Percentiles rank a stretch among this genome's conserved stretches.
phyloP scores from a whole-genome alignment of 192 early-diverging fungal species.

The Mortierella hygrophila region DNA sequence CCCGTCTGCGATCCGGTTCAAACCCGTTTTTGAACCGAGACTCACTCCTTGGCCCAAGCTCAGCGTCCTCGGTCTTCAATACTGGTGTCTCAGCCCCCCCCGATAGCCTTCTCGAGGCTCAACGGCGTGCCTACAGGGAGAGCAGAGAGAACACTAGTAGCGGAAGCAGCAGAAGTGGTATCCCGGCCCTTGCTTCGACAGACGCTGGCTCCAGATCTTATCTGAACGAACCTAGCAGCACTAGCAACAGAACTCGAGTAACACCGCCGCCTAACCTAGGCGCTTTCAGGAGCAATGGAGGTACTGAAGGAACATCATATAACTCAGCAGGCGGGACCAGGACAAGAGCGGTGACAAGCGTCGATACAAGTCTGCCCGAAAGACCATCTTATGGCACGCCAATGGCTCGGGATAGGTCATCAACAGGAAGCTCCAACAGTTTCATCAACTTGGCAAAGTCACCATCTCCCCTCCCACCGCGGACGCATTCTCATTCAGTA shows the following conservation, averaged over 20 bases:
- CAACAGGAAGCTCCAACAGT: neutral
- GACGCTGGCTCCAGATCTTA: slow-evolving; percentile 9
- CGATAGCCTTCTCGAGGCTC: slow-evolving; percentile 5
- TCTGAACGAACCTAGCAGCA: neutral
- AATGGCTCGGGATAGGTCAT: slow-evolving; percentile 11
- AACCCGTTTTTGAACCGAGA: slow-evolving; percentile 24
- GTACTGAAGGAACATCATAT: neutral
- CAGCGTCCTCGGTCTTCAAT: neutral
- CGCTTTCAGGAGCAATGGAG: neutral
- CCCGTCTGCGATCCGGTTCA: slow-evolving; percentile 36
- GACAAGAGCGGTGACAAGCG: slow-evolving; percentile 30
- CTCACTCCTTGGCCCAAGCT: neutral
- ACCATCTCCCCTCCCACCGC: slow-evolving; percentile 4
- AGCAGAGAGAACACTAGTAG: slow-evolving; percentile 14
- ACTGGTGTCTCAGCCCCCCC: slow-evolving; percentile 16
- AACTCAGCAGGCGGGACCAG: neutral
- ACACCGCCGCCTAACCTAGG: slow-evolving; percentile 10
- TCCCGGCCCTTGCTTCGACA: neutral
- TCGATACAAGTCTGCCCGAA: slow-evolving; percentile 7
- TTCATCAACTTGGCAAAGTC: slow-evolving; percentile 10
- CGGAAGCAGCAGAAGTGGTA: slow-evolving; percentile 3
- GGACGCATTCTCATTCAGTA: slow-evolving; percentile 37
- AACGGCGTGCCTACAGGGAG: slow-evolving; percentile 11
- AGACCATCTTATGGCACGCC: neutral
- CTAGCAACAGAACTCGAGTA: neutral